phyloP scores from a whole-genome alignment of 176 grass and related monocot species.

The Oryza glaberrima region DNA sequence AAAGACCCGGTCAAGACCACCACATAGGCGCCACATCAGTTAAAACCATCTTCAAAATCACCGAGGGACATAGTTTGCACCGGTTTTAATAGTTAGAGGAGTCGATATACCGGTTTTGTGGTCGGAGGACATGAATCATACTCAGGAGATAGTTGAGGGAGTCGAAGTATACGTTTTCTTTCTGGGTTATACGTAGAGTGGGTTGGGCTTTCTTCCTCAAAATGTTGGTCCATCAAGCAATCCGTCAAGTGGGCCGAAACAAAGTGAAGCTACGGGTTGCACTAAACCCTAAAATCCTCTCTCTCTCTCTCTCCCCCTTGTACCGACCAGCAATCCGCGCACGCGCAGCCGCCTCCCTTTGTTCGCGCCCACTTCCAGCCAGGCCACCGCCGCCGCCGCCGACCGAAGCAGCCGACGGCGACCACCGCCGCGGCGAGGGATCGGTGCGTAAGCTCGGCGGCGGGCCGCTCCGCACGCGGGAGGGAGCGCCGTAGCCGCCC shows the following conservation, averaged over 20 bases:
- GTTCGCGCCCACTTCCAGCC: background rate
- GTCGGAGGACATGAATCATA: no score
- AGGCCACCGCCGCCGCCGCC: no score
- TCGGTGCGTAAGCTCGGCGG: no score
- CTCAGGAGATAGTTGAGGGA: no score
- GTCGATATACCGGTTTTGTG: no score
- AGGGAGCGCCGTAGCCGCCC: background rate
- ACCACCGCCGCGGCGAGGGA: background rate
- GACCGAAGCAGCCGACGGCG: background rate
- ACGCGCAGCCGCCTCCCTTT: background rate
- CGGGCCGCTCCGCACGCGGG: no score
- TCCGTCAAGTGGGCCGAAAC: background rate
- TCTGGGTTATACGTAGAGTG: background rate
- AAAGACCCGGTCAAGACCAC: no score
- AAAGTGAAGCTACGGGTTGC: background rate
- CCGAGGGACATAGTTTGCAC: no score
- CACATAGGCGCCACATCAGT: no score
- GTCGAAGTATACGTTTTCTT: no score
- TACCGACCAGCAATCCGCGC: background rate
- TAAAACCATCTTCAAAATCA: no score
- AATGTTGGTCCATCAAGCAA: background rate
- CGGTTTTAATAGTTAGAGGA: no score
- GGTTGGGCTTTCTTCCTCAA: background rate
- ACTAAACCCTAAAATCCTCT: background rate
- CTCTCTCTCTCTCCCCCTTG: background rate